These are phyloP conservation scores for Leccinum subgranulosum DNA, from an alignment of 768 basidiomycete genomes.

Conservation along the genomic window DNA sequence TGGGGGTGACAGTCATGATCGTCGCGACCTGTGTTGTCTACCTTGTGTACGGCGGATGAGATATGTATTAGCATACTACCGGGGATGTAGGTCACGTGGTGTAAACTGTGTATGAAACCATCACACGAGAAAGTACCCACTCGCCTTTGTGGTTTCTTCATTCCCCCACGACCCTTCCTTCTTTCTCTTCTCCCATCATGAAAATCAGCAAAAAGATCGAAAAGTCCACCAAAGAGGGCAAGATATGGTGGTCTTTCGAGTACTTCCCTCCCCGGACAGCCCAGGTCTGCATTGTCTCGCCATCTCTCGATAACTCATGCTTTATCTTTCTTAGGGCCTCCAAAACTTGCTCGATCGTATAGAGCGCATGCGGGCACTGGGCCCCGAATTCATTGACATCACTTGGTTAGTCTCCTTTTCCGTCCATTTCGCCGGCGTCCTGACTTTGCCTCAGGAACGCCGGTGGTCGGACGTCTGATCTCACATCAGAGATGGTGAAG, in stretches of 20 bases:
- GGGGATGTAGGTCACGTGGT: constrained; percentile 20
- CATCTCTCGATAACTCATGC: neutral
- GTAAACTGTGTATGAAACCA: neutral
- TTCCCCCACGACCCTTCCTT: constrained; percentile 21
- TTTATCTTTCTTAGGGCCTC: constrained; percentile 32
- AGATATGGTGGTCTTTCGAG: constrained; percentile 98
- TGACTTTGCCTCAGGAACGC: constrained; percentile 69
- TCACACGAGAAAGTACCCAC: constrained; percentile 27
- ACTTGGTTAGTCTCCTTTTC: constrained; percentile 62
- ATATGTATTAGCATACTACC: neutral
- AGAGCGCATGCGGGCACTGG: constrained; percentile 93
- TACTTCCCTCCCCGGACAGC: constrained; percentile 97
- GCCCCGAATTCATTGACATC: constrained; percentile 98
- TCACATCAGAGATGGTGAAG: constrained; percentile 92
- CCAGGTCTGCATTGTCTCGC: constrained; percentile 52
- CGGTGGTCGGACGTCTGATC: constrained; percentile 90
- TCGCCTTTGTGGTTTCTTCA: constrained; percentile 1
- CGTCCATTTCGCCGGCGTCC: neutral
- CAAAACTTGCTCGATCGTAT: constrained; percentile 98
- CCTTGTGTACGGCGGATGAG: constrained; percentile 33
- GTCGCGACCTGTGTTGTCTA: constrained; percentile 52
- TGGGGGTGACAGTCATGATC: constrained; percentile 44
- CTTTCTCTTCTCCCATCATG: constrained; percentile 46
- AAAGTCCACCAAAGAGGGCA: constrained; percentile 78
- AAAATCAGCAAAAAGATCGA: constrained; percentile 94